Percentiles rank a stretch among this genome's conserved stretches.
phyloP scores from a whole-genome alignment of 1,284 basidiomycete species.

The Caloboletus inedulis region DNA sequence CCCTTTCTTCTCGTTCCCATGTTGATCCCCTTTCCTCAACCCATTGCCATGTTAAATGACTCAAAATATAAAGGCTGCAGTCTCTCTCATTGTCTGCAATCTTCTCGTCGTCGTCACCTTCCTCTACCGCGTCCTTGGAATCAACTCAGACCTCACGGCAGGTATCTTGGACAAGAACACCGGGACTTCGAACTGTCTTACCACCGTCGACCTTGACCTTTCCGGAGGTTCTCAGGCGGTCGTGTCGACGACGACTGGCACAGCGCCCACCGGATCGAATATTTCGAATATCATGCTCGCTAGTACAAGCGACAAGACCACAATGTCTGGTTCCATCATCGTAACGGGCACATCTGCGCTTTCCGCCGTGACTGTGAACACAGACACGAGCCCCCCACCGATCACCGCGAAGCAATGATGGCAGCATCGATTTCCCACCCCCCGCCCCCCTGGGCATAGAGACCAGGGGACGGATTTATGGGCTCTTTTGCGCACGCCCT shows the following conservation, averaged over 20 bases:
- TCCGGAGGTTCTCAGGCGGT: slow-evolving; percentile 6
- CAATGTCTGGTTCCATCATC: slow-evolving; percentile 6
- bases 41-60: neutral
- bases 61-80: slow-evolving; percentile 7
- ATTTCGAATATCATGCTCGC: slow-evolving; percentile 14
- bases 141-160: slow-evolving; percentile 9
- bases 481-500: neutral
- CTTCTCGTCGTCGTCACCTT: slow-evolving; percentile 32
- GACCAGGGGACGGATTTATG: neutral
- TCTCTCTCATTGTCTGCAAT: slow-evolving; percentile 34
- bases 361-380: neutral
- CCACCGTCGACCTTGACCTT: slow-evolving; percentile 26
- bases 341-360: neutral
- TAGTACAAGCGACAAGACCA: neutral
- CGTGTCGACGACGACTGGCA: neutral
- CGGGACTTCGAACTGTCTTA: slow-evolving; percentile 14
- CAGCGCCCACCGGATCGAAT: slow-evolving; percentile 8
- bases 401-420: neutral
- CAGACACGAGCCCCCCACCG: neutral
- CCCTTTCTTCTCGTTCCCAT: neutral
- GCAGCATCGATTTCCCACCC: neutral
- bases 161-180: slow-evolving; percentile 1
- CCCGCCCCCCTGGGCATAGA: no score
- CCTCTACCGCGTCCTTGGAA: slow-evolving; percentile 16
- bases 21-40: neutral